Evolutionary conservation across 352 stramenopile genomes (phyloP), one percentile per base, ranked within the genome.

Genomic region (Pythium grandisporangium): DNA sequence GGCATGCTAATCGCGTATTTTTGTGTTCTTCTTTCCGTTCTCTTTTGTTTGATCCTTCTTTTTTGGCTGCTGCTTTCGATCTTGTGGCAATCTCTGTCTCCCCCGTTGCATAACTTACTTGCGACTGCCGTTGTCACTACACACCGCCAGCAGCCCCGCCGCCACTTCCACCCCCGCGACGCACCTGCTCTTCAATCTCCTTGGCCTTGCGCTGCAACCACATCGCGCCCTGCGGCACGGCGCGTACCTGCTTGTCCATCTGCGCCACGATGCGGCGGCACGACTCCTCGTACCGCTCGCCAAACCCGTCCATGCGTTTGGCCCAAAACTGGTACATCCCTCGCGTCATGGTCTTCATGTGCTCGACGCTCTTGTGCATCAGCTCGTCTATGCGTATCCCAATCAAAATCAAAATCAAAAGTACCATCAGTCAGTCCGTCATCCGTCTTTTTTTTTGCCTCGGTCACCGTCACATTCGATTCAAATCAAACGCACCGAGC

Each of bases 261-360:
- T 86, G 73, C 21, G 54, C 53, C 4, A 72, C 54, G n/a, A 84
- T 45, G 32, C 66, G 63, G 30, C 52, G 42, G 34, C 73, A 86
- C 29, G 70, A 86, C n/a, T 83, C 73, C 41, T 79, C 37, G 48
- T 86, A 86, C 6, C 73, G 61, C 20, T 79, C 68, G 42, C 70
- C 55, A 36, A 86, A 77, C 20, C 70, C 70, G 30, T 84, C 68
- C 26, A 86, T 55, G 14, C 68, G 70, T 25, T 68, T 59, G 24
- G 70, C 70, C 73, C 73, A 84, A 47, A 86, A 86, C 30, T 68
- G 74, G 57, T 82, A 82, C 58, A 86, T 80, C 34, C 68, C 65
- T 4, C 58, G 53, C 19, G 55, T 53, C 42, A 68, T 76, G 27
- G 66, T 61, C 51, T 78, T 82, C 36, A 61, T 59, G 12, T 55